These are phyloP conservation scores for Trypanosoma cruzi DNA, from an alignment of 208 protist species.

Conservation along the genomic window DNA sequence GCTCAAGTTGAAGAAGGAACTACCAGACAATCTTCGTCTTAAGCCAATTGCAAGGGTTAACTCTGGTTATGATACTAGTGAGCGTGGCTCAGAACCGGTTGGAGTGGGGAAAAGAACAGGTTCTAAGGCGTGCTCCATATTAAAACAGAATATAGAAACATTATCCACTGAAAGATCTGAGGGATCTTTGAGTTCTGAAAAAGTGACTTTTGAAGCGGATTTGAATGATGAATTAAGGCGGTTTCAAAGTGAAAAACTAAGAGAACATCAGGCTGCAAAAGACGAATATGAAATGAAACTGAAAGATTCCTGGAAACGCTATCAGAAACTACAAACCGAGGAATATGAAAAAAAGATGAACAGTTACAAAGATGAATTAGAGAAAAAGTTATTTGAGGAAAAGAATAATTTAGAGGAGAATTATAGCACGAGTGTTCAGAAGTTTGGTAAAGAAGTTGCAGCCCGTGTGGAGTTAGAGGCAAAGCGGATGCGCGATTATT, in stretches of 20 bases:
- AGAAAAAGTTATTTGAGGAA: conserved; percentile 27
- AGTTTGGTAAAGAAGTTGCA: conserved; percentile 23
- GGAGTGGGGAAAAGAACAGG: neutral
- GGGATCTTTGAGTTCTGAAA: conserved; percentile 1
- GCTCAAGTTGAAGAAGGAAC: conserved; percentile 37
- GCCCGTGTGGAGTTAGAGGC: conserved; percentile 24
- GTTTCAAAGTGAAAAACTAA: conserved; percentile 23
- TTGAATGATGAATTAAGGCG: conserved; percentile 4
- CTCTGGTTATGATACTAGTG: conserved; percentile 15
- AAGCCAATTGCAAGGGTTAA: conserved; percentile 7
- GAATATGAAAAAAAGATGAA: conserved; percentile 31
- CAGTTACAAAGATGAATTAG: conserved; percentile 29
- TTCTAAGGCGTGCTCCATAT: neutral
- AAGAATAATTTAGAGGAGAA: conserved; percentile 23
- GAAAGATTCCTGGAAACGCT: conserved; percentile 6
- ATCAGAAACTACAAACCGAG: conserved; percentile 5
- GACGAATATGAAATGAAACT: conserved; percentile 25
- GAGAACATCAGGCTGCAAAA: conserved; percentile 15
- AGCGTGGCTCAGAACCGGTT: neutral
- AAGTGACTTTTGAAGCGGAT: neutral
- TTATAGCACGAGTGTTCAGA: conserved; percentile 16
- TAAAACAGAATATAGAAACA: conserved; percentile 4
- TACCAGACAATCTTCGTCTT: conserved; percentile 32
- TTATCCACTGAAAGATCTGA: neutral
- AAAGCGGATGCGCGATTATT: conserved; percentile 15